Base-by-base conservation (phyloP, 164 flowering plant genomes). In the Tetracentron sinense region DNA sequence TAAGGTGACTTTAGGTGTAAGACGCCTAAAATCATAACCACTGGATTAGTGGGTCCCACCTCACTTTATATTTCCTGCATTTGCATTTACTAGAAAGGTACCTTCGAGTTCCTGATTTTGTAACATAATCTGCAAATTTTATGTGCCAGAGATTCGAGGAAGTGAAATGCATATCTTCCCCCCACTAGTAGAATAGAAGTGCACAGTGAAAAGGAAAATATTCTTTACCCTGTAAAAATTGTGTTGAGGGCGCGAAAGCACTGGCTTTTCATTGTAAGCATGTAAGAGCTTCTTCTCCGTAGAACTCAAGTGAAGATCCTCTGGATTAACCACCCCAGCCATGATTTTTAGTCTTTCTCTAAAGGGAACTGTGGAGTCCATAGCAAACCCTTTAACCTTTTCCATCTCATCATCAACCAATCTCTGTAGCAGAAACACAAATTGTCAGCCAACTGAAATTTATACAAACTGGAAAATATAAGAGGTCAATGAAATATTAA, bases 211-310 rank as follows among this genome's bases (percentile, higher is more conserved):
- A 21, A 31, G 0, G 56, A 21, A 42, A 2, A 12, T 42, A 38
- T 29, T 16, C 2, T 20, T 68, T 69, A 93, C 98, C 96, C 64
- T 81, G 52, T 84, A 88, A 63, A 95, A 89, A 51, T 73, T 75
- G 75, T 95, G 99, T 65, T 95, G 99, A 47, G 99, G 99, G 48
- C 97, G 96, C 19, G 99, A 95, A 49, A 95, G 97, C 54, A 95
- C 99, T n/a, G n/a, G n/a, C n/a, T n/a, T n/a, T n/a, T n/a, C n/a
- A n/a, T n/a, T n/a, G n/a, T n/a, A n/a, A n/a, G n/a, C n/a, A n/a
- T n/a, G n/a, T n/a, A n/a, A n/a, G n/a, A n/a, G n/a, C n/a, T n/a
- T n/a, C n/a, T n/a, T 89, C 61, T 95, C 99, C 4, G 97, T 62
- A 63, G 92, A 80, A 67, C 78, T 80, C 65, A 93, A 63, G 38